These are phyloP conservation scores for Heliocybe sulcata DNA, from an alignment of 1,284 basidiomycete species.

Conservation along the genomic window DNA sequence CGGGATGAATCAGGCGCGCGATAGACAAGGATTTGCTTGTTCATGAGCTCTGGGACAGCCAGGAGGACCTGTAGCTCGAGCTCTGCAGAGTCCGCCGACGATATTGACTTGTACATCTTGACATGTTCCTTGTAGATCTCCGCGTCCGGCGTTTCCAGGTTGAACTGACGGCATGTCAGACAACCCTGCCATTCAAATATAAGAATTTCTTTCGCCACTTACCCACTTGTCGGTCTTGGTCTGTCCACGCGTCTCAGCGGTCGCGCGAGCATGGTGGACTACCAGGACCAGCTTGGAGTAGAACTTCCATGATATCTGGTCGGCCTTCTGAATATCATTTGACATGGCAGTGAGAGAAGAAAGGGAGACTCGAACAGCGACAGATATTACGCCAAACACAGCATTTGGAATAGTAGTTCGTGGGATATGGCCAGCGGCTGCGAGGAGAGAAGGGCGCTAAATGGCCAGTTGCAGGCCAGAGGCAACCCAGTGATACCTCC, in stretches of 20 bases:
- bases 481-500: neutral
- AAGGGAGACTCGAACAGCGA: neutral
- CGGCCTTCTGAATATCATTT: slow-evolving; percentile 63
- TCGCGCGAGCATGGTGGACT: slow-evolving; percentile 61
- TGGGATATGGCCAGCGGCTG: neutral
- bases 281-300: slow-evolving; percentile 73
- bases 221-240: slow-evolving; percentile 74
- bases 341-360: slow-evolving; percentile 23
- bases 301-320: slow-evolving; percentile 76
- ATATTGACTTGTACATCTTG: slow-evolving; percentile 54
- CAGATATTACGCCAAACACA: neutral
- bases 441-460: neutral
- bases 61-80: slow-evolving; percentile 66
- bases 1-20: slow-evolving; percentile 49
- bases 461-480: neutral
- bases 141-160: slow-evolving; percentile 66
- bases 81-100: slow-evolving; percentile 33
- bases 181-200: neutral
- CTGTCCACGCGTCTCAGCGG: slow-evolving; percentile 33
- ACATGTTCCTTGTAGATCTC: slow-evolving; percentile 60
- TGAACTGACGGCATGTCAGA: slow-evolving; percentile 45
- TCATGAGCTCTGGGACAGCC: slow-evolving; percentile 55
- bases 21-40: slow-evolving; percentile 67
- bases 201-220: slow-evolving; percentile 18
- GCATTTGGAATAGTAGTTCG: neutral